phyloP scores from a whole-genome alignment of 768 basidiomycete genomes.

The Exsudoporus frostii region DNA sequence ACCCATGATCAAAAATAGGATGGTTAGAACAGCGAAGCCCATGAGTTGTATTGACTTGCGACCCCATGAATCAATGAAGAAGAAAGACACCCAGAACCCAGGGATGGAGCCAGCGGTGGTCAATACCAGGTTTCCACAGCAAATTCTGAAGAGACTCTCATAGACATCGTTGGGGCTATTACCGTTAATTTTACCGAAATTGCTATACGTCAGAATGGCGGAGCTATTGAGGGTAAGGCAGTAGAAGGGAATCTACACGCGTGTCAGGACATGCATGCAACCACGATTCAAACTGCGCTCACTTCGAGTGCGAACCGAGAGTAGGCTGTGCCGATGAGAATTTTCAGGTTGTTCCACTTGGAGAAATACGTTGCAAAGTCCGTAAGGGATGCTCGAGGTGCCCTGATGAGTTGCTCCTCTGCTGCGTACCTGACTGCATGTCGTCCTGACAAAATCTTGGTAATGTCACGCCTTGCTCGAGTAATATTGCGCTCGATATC shows the following conservation, averaged over 20 bases:
- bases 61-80: slow-evolving; percentile 68
- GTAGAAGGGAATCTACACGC: slow-evolving; percentile 76
- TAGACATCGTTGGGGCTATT: slow-evolving; percentile 13
- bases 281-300: slow-evolving; percentile 23
- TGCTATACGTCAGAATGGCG: slow-evolving; percentile 70
- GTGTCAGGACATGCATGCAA: background rate
- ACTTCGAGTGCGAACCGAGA: slow-evolving; percentile 91
- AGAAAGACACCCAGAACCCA: slow-evolving; percentile 64
- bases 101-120: slow-evolving; percentile 19
- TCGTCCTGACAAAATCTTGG: slow-evolving; percentile 51
- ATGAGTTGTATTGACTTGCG: slow-evolving; percentile 74
- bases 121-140: slow-evolving; percentile 18
- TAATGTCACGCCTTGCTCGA: slow-evolving; percentile 70
- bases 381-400: slow-evolving; percentile 59
- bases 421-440: slow-evolving; percentile 45
- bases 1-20: slow-evolving; percentile 70
- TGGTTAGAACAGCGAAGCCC: slow-evolving; percentile 64
- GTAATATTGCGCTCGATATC: slow-evolving; percentile 79
- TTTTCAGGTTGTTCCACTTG: slow-evolving; percentile 72
- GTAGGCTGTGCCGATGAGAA: slow-evolving; percentile 72
- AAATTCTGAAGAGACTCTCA: slow-evolving; percentile 24
- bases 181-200: slow-evolving; percentile 48
- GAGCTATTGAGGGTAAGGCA: slow-evolving; percentile 80
- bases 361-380: slow-evolving; percentile 72
- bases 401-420: slow-evolving; percentile 48